Evolutionary conservation across 192 early-diverging fungal species (phyloP).

Genomic region (Tieghemiomyces parasiticus): DNA sequence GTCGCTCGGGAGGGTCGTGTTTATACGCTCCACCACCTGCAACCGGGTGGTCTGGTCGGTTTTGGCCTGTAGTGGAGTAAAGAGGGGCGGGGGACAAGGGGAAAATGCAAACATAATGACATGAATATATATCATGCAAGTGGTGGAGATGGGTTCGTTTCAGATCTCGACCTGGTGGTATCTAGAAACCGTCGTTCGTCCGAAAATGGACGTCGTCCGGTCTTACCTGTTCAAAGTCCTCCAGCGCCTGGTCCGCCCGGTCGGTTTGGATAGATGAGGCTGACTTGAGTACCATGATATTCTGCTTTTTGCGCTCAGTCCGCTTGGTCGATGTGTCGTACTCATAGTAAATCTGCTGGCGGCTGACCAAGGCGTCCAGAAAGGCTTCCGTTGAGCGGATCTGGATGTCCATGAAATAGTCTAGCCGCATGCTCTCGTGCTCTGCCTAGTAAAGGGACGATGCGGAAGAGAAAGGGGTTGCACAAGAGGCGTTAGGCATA

Average conservation of each 20-base stretch:
- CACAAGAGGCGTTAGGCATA: slow-evolving; percentile 17
- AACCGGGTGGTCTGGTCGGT: slow-evolving; percentile 23
- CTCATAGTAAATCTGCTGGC: slow-evolving; percentile 29
- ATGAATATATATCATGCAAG: no score
- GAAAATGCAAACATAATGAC: no score
- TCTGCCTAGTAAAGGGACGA: no score
- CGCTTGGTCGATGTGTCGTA: slow-evolving; percentile 27
- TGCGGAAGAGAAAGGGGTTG: no score
- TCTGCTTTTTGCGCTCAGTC: slow-evolving; percentile 29
- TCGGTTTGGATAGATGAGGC: slow-evolving; percentile 25
- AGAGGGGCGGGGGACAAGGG: no score
- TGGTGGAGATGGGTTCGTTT: no score
- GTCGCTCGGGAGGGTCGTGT: slow-evolving; percentile 22
- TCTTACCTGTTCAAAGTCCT: slow-evolving; percentile 20
- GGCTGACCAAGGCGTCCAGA: slow-evolving; percentile 23
- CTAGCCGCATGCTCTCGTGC: slow-evolving; percentile 25
- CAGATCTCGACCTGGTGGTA: no score
- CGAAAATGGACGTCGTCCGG: background rate
- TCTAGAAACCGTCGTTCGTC: no score
- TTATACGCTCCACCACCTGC: slow-evolving; percentile 24
- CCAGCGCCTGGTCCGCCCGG: slow-evolving; percentile 25
- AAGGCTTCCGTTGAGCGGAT: slow-evolving; percentile 21
- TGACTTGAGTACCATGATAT: slow-evolving; percentile 26
- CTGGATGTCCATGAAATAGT: slow-evolving; percentile 22
- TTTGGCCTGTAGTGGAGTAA: slow-evolving; percentile 19